Conservation (phyloP, 352 stramenopile genomes). For the Pelagophyceae sp. region DNA sequence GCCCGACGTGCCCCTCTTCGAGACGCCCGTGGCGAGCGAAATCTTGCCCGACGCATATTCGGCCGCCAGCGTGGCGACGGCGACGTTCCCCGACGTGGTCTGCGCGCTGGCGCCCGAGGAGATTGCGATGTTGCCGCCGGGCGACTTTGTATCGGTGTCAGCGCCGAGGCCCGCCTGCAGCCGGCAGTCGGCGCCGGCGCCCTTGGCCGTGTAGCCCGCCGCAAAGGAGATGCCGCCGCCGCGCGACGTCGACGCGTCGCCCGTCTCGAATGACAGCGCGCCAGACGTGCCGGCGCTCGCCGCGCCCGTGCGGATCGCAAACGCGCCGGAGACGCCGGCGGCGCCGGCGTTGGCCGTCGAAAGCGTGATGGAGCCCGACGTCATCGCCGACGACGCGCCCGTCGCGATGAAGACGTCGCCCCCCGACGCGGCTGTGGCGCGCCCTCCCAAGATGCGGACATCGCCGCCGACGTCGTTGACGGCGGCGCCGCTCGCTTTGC, state of each 20-base stretch:
- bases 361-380: slow-evolving; percentile 33
- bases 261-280: slow-evolving; percentile 19
- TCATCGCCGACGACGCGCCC: neutral
- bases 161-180: neutral
- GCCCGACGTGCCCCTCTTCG: no score
- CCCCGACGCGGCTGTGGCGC: neutral
- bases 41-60: neutral
- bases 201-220: neutral
- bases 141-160: neutral
- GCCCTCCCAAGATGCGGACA: neutral
- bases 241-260: slow-evolving; percentile 21
- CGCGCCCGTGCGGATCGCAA: neutral
- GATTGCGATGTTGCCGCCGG: neutral
- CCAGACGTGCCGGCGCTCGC: slow-evolving; percentile 16
- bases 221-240: slow-evolving; percentile 41
- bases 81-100: slow-evolving; percentile 33
- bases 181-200: neutral
- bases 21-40: neutral
- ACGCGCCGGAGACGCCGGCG: slow-evolving; percentile 42
- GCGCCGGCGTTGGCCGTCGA: slow-evolving; percentile 32
- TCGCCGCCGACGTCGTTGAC: neutral
- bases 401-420: slow-evolving; percentile 3
- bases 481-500: neutral
- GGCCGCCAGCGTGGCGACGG: slow-evolving; percentile 31
- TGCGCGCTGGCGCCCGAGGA: neutral